Base-by-base conservation (phyloP, 305 asterid species). In the Fraxinus paxiana region DNA sequence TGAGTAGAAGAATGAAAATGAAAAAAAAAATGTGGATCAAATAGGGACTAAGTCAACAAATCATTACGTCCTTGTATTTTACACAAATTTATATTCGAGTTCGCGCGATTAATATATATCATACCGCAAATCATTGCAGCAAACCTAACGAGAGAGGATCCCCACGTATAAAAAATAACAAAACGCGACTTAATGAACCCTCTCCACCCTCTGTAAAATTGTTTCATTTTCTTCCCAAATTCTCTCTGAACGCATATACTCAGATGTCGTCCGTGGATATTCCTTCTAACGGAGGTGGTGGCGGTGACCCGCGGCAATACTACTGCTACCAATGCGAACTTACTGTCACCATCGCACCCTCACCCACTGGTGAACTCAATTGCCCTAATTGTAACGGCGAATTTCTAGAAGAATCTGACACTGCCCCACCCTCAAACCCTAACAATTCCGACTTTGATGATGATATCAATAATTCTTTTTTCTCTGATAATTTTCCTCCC, bases 331-430 rank as follows among this genome's bases (percentile, higher is more conserved):
- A 92, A 85, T 92, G 97, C 80, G 86, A 89, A 61, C 84, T 83
- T 6, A 84, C 85, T 71, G 91, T 92, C 71, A 31, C 82, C 80
- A 83, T 92, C 46, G 77, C 88, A 0, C 35, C 87, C 2, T 85
- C 90, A 4, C 91, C 94, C 1, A 80, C 87, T 18, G 84, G 87
- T 26, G 93, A 92, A 48, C 87, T 88, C 71, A 84, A 82, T 59
- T 92, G 97, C 90, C 97, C 97, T 69, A 87, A 82, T 87, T 92
- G 97, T 48, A 79, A 81, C 10, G 91, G 88, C 56, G 89, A 84
- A 10, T 92, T 92, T 75, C 82, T 92, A 0, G 97, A 92, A 78
- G 97, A 92, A 87, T 82, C 87, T 28, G 91, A 88, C 26, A 56
- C 91, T 38, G 87, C 89, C 17, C 84, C 87, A 2, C 82, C 78